These are phyloP conservation scores for Cadophora malorum DNA, from an alignment of 2,329 filamentous ascomycete genomes.

Conservation along the genomic window DNA sequence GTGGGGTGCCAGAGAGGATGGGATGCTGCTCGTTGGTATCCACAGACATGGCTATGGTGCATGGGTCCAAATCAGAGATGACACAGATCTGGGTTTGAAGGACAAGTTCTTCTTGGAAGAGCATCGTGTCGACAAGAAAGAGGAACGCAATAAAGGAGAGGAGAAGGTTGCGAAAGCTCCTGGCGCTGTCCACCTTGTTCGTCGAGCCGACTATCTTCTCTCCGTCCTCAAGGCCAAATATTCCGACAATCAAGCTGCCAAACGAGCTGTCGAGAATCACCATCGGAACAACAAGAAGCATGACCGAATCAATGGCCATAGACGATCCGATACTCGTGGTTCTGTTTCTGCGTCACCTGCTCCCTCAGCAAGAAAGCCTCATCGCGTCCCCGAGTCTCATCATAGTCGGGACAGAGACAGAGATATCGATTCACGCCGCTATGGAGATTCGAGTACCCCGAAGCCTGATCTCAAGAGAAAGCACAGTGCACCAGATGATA, in stretches of 20 bases:
- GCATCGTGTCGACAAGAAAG: slow-evolving; percentile 97
- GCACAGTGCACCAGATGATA: slow-evolving; percentile 60
- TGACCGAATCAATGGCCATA: slow-evolving; percentile 60
- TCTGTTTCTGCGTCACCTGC: slow-evolving; percentile 76
- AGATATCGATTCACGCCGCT: slow-evolving; percentile 39
- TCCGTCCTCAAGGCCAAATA: slow-evolving; percentile 92
- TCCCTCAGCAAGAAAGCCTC: slow-evolving; percentile 57
- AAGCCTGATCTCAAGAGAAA: slow-evolving; percentile 64
- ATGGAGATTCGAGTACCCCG: slow-evolving; percentile 35
- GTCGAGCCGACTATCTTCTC: slow-evolving; percentile 91
- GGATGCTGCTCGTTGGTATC: slow-evolving; percentile 95
- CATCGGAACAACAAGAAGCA: slow-evolving; percentile 92
- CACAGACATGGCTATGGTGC: slow-evolving; percentile 93
- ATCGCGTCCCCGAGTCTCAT: slow-evolving; percentile 46
- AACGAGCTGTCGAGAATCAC: slow-evolving; percentile 86
- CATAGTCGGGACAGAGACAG: slow-evolving; percentile 58
- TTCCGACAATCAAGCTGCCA: slow-evolving; percentile 75
- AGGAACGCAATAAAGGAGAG: slow-evolving; percentile 81
- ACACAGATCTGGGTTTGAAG: slow-evolving; percentile 80
- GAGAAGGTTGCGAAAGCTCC: slow-evolving; percentile 82
- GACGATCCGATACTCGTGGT: slow-evolving; percentile 61
- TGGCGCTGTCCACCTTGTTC: slow-evolving; percentile 95
- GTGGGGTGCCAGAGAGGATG: slow-evolving; percentile 93
- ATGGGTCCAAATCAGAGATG: slow-evolving; percentile 93
- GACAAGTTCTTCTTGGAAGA: slow-evolving; percentile 98